Evolutionary conservation across 352 stramenopile genomes (phyloP), one percentile per base, ranked within the genome.

Genomic region (Phytophthora aleatoria): DNA sequence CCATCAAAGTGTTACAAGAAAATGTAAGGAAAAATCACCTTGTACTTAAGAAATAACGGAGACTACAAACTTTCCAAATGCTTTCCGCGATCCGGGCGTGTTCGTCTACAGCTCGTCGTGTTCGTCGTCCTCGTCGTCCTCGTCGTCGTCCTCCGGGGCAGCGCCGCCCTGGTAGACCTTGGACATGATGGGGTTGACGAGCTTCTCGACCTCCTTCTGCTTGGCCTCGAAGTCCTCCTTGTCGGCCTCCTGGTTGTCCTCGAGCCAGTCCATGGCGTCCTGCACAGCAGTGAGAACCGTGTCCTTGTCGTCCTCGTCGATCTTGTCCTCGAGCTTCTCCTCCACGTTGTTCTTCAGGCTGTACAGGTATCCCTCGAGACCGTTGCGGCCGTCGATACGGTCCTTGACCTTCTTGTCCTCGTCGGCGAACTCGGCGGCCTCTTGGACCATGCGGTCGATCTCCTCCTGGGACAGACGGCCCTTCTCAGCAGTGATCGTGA

Each of bases 401-500:
- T 98, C 92, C 87, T 99, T 99, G 47, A 98, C 87, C 67, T 94
- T 93, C 80, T 98, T 98, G 81, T 99, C 98, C 74, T 99, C 95
- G 50, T 99, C 97, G n/a, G 96, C 97, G 77, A 97, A 99, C 81
- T 99, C 85, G 49, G 99, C 97, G 27, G 97, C 98, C 75, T 99
- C 97, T 59, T 90, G 76, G 28, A 99, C 97, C 98, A 99, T 99
- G 65, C 97, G 91, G 66, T 99, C 94, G 72, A 99, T 99, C 73
- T 99, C 98, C 54, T 99, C 98, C 67, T 99, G 85, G 30, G 90
- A 98, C 48, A 99, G 84, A 83, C 98, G 95, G 57, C 97, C 97
- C 87, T 99, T 99, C 71, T 99, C 97, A 31, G 95, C 93, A 47
- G 97, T 99, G 74, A 99, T 99, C 69, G 97, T 99, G 74, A 99